Conservation (phyloP, 441 rosid species). For the Geranium incanum region DNA sequence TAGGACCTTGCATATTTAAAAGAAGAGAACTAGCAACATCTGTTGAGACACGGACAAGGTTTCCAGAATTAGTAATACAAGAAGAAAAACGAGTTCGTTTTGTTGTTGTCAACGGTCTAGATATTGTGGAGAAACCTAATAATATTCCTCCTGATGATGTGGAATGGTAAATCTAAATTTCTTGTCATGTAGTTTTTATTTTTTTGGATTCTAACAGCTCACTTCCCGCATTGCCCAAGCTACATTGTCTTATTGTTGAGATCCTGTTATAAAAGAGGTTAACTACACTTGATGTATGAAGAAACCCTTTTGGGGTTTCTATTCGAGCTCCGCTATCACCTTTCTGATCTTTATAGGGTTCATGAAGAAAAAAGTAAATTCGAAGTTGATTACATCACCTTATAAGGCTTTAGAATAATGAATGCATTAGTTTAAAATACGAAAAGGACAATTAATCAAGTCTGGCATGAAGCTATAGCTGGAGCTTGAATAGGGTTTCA, state of each 20-base stretch:
- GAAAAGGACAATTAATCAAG: neutral
- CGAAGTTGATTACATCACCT: neutral
- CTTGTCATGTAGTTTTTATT: neutral
- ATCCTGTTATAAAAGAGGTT: neutral
- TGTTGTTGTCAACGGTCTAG: constrained; percentile 90
- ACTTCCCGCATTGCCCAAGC: neutral
- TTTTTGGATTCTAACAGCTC: neutral
- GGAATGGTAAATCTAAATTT: constrained; percentile 52
- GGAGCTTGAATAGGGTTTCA: neutral
- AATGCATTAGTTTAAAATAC: neutral
- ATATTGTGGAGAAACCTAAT: constrained; percentile 73
- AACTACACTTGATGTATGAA: neutral
- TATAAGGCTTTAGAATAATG: neutral
- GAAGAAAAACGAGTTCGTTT: constrained; percentile 94
- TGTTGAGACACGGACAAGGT: constrained; percentile 75
- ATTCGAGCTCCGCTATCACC: neutral
- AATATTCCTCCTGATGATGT: constrained; percentile 58
- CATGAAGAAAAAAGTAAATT: neutral
- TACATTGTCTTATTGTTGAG: neutral
- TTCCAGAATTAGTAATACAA: constrained; percentile 88
- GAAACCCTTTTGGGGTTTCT: constrained; percentile 1
- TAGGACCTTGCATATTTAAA: constrained; percentile 62
- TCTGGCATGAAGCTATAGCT: neutral
- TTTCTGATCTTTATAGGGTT: neutral
- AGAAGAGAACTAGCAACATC: constrained; percentile 97